phyloP scores from a whole-genome alignment of 345 rosid genomes.

The Eucalyptus erythrocorys region DNA sequence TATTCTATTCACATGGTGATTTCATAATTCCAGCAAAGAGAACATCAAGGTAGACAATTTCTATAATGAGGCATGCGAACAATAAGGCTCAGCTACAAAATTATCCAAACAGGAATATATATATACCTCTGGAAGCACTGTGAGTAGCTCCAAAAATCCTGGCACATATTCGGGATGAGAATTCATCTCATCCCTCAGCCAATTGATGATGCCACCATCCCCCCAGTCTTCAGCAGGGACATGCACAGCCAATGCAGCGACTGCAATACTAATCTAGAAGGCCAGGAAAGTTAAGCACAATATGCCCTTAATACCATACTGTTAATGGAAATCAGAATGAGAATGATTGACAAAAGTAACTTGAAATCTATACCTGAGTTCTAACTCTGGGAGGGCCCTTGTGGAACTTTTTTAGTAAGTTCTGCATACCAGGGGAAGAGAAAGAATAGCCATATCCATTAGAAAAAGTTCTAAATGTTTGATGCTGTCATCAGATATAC shows the following conservation, averaged over 20 bases:
- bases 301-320: neutral
- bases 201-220: conserved; percentile 83
- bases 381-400: conserved; percentile 95
- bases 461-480: neutral
- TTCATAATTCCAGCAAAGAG: neutral
- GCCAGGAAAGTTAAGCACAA: conserved; percentile 1
- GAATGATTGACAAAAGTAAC: neutral
- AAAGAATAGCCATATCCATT: neutral
- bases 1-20: neutral
- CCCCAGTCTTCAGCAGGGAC: conserved; percentile 97
- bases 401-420: conserved; percentile 82
- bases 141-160: conserved; percentile 93
- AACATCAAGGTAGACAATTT: neutral
- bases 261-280: conserved; percentile 94
- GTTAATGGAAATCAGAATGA: neutral
- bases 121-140: conserved; percentile 92
- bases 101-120: neutral
- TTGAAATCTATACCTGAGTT: conserved; percentile 65
- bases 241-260: conserved; percentile 98
- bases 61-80: neutral
- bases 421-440: conserved; percentile 27
- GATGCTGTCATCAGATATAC: neutral
- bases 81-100: neutral
- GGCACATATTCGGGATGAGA: conserved; percentile 86
- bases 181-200: conserved; percentile 95